Conservation (phyloP, 2,329 filamentous ascomycete genomes). For the Colletotrichum destructivum region DNA sequence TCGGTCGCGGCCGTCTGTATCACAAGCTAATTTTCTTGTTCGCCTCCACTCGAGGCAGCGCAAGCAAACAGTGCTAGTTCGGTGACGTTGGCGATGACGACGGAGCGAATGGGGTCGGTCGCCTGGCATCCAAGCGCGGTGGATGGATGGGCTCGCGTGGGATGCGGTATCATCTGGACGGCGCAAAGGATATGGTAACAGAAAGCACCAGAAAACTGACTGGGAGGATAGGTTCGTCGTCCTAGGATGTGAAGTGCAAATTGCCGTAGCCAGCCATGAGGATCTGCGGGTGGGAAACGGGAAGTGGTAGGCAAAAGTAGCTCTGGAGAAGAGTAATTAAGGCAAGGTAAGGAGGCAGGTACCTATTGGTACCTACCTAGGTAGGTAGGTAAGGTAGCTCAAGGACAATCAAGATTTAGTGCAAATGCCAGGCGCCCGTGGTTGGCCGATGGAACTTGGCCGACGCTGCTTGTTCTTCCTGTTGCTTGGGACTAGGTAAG, state of each 20-base stretch:
- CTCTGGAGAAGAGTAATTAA: background rate
- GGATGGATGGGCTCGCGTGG: conserved; percentile 35
- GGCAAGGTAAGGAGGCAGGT: background rate
- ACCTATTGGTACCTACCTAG: background rate
- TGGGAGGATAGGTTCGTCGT: background rate
- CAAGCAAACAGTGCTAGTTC: conserved; percentile 22
- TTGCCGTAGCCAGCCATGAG: conserved; percentile 38
- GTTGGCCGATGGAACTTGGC: conserved; percentile 27
- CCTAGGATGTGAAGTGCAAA: conserved; percentile 28
- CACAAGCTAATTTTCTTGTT: conserved; percentile 12
- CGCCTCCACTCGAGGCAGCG: conserved; percentile 6
- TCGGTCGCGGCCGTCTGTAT: conserved; percentile 1
- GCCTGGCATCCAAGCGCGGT: conserved; percentile 37
- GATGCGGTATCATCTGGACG: conserved; percentile 40
- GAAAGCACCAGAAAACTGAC: conserved; percentile 8
- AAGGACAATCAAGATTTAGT: conserved; percentile 17
- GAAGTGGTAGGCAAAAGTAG: background rate
- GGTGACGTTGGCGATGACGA: conserved; percentile 36
- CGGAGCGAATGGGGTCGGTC: conserved; percentile 25
- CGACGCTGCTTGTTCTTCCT: conserved; percentile 25
- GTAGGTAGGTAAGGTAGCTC: background rate
- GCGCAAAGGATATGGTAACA: conserved; percentile 5
- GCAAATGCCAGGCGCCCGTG: background rate
- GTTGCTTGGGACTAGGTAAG: background rate
- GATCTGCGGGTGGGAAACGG: conserved; percentile 26